Conservation (phyloP, 2,329 filamentous ascomycete species). For the Cadophora sp. region DNA sequence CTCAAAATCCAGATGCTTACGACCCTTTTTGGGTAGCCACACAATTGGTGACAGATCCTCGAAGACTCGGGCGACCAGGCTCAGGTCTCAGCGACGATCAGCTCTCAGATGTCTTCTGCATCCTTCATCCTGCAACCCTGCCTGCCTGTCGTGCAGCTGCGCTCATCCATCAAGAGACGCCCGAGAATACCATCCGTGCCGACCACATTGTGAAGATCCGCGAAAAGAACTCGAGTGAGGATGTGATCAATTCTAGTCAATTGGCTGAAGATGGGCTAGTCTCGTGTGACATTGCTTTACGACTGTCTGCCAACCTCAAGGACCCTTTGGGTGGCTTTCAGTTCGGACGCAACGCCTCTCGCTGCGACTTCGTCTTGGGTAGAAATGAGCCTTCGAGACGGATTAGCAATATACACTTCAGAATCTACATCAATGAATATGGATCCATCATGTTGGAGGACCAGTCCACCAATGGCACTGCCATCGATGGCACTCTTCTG, state of each 20-base stretch:
- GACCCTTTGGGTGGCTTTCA: constrained; percentile 76
- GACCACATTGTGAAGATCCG: constrained; percentile 44
- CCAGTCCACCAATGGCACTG: constrained; percentile 92
- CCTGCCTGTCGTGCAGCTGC: constrained; percentile 71
- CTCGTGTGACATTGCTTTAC: constrained; percentile 73
- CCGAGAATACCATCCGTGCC: constrained; percentile 61
- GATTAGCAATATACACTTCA: constrained; percentile 95
- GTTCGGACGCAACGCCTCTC: constrained; percentile 78
- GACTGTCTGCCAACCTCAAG: constrained; percentile 77
- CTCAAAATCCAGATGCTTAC: constrained; percentile 27
- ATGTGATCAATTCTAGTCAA: constrained; percentile 29
- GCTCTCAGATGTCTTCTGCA: constrained; percentile 86
- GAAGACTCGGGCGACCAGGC: constrained; percentile 78
- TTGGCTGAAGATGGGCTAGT: constrained; percentile 32
- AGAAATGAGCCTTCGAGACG: constrained; percentile 72
- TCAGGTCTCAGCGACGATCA: constrained; percentile 85
- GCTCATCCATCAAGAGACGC: constrained; percentile 55
- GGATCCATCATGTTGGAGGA: constrained; percentile 92
- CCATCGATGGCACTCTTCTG: constrained; percentile 78
- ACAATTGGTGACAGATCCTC: constrained; percentile 81
- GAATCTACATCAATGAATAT: constrained; percentile 87
- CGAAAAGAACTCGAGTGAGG: constrained; percentile 28
- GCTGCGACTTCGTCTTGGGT: constrained; percentile 76
- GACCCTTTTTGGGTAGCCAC: constrained; percentile 60
- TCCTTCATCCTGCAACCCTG: constrained; percentile 80